Conservation (phyloP, 2,329 filamentous ascomycete genomes). For the Epichloe gansuensis region DNA sequence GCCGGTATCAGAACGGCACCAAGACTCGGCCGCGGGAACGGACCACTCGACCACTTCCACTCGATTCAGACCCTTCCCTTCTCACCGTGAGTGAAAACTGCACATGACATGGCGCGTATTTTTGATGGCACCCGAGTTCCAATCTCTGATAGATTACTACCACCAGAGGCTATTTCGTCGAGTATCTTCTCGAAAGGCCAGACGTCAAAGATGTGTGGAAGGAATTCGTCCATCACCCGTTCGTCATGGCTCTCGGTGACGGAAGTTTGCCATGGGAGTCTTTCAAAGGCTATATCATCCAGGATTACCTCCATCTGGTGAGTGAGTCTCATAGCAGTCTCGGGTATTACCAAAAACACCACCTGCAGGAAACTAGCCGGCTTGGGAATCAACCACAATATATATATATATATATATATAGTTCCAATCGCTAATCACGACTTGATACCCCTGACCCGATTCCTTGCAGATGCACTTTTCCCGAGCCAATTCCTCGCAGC, state of each 20-base stretch:
- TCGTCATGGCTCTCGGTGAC: conserved; percentile 64
- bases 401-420: too few relatives aligned
- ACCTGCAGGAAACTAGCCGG: too few relatives aligned
- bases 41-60: conserved; percentile 70
- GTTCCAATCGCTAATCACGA: too few relatives aligned
- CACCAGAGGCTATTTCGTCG: conserved; percentile 60
- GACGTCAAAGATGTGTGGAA: conserved; percentile 68
- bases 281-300: conserved; percentile 82
- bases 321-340: conserved; percentile 30
- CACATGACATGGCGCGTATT: not conserved
- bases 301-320: conserved; percentile 86
- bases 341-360: too few relatives aligned
- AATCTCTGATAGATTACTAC: not conserved
- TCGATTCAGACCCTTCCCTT: conserved; percentile 58
- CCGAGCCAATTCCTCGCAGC: conserved; percentile 74
- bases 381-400: too few relatives aligned
- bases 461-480: conserved; percentile 63
- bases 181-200: conserved; percentile 65
- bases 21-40: conserved; percentile 52
- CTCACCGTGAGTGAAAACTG: conserved; percentile 36
- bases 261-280: conserved; percentile 62
- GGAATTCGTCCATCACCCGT: conserved; percentile 67
- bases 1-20: conserved; percentile 56
- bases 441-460: too few relatives aligned
- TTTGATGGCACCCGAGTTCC: not conserved